These are phyloP conservation scores for Candida orba DNA, from an alignment of 805 yeast genomes.

Conservation along the genomic window DNA sequence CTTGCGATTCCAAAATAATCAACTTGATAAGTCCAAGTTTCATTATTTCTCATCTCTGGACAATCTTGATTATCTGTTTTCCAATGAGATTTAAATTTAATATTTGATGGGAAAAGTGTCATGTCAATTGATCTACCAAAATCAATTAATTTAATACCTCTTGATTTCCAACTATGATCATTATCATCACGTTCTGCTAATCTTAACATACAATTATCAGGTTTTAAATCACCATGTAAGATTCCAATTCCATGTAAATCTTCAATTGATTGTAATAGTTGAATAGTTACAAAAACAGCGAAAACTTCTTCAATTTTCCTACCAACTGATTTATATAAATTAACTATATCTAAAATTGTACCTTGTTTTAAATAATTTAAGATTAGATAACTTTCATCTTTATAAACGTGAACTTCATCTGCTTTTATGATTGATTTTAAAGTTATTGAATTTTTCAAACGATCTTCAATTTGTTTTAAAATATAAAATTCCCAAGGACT, in stretches of 20 bases:
- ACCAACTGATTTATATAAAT: slow-evolving; percentile 32
- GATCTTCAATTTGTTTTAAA: slow-evolving; percentile 45
- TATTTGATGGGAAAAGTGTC: slow-evolving; percentile 41
- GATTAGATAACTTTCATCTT: slow-evolving; percentile 22
- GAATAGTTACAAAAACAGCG: slow-evolving; percentile 55
- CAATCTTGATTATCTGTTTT: slow-evolving; percentile 63
- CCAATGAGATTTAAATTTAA: slow-evolving; percentile 54
- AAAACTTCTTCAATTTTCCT: slow-evolving; percentile 51
- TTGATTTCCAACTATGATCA: slow-evolving; percentile 41
- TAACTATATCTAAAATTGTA: slow-evolving; percentile 62
- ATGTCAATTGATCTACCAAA: slow-evolving; percentile 78
- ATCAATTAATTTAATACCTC: slow-evolving; percentile 64
- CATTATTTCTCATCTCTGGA: slow-evolving; percentile 51
- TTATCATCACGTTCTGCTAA: slow-evolving; percentile 28
- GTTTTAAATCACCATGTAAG: slow-evolving; percentile 79
- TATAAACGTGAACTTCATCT: slow-evolving; percentile 39
- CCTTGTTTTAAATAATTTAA: slow-evolving; percentile 43
- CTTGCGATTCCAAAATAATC: slow-evolving; percentile 83
- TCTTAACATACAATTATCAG: slow-evolving; percentile 79
- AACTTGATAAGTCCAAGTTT: slow-evolving; percentile 70
- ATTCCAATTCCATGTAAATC: slow-evolving; percentile 58
- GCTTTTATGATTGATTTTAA: slow-evolving; percentile 41
- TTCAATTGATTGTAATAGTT: slow-evolving; percentile 53
- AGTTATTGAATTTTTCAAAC: slow-evolving; percentile 25
- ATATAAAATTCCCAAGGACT: slow-evolving; percentile 80